Base-by-base conservation (phyloP, 1,139 yeast species). In the Suhomyces chickasaworum region DNA sequence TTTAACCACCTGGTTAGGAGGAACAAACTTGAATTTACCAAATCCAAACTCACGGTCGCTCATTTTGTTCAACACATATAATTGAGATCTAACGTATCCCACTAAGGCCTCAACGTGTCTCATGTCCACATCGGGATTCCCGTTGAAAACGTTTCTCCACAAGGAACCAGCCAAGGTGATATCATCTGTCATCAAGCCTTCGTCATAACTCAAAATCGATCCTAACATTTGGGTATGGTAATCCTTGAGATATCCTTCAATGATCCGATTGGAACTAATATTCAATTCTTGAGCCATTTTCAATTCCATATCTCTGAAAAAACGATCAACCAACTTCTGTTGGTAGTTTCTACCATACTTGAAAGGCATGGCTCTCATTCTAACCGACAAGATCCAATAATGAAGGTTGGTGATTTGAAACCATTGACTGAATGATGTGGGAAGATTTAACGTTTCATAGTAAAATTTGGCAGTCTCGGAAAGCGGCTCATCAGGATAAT, bases 331-430 rank as follows among this genome's bases (percentile, higher is more conserved):
- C 42, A 95, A 70, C 64, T 90, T 90, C 65, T 91, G 97, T 66
- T 93, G 97, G 68, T 91, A 93, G 63, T 86, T 86, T 55, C 81
- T 81, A 35, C 97, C 95, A 62, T 89, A 84, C 60, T 88, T 86
- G 64, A 85, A 85, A 0, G 98, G 98, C 85, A 95, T 77, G 16
- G 95, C 95, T 64, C 99, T 82, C 97, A 93, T 90, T 61, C 99
- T 82, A 13, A 89, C 96, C 56, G 86, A 85, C 44, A 93, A 74
- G 61, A 93, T 84, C 99, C 99, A 93, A 53, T 89, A 84, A 65
- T 93, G 99, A 55, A 93, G 75, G 3, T 86, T 77, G 5, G 96
- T 87, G 55, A 93, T 86, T 68, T 91, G 98, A 63, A 86, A 91
- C 96, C 97, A 93, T 66, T 90, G 96, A 21, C 93, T 83, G 62